Conservation (phyloP, 106 monocot species). For the Chionographis japonica region DNA sequence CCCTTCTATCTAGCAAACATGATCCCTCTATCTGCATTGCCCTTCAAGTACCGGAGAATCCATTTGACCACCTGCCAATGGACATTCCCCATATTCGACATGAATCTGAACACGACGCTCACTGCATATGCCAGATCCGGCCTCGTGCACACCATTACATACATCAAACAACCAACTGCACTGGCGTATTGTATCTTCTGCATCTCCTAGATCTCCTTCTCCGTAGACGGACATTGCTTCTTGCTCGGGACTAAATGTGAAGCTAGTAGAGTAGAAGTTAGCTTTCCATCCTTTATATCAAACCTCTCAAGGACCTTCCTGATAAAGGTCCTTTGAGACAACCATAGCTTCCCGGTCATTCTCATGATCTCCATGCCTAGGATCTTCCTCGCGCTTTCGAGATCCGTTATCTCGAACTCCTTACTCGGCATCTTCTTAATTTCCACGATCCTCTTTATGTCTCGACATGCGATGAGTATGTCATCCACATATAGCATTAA, state of each 20-base stretch:
- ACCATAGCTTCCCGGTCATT: neutral
- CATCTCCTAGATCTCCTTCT: no score
- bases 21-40: neutral
- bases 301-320: slow-evolving; percentile 1
- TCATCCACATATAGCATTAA: no score
- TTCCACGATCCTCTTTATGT: neutral
- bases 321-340: no score
- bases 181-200: no score
- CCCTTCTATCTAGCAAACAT: neutral
- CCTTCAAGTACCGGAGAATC: neutral
- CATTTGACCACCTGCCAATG: slow-evolving; percentile 1
- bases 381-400: neutral
- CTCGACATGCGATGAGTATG: neutral
- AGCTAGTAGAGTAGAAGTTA: no score
- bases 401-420: no score
- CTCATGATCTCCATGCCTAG: neutral
- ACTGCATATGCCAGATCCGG: neutral
- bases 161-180: no score
- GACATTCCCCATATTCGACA: slow-evolving; percentile 2
- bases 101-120: slow-evolving; percentile 3
- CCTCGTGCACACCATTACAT: neutral
- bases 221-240: no score
- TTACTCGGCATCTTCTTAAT: neutral
- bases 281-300: no score
- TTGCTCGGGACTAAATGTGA: no score